Evolutionary conservation across 352 stramenopile species (phyloP).

Genomic region (Phytophthora macrochlamydospora): DNA sequence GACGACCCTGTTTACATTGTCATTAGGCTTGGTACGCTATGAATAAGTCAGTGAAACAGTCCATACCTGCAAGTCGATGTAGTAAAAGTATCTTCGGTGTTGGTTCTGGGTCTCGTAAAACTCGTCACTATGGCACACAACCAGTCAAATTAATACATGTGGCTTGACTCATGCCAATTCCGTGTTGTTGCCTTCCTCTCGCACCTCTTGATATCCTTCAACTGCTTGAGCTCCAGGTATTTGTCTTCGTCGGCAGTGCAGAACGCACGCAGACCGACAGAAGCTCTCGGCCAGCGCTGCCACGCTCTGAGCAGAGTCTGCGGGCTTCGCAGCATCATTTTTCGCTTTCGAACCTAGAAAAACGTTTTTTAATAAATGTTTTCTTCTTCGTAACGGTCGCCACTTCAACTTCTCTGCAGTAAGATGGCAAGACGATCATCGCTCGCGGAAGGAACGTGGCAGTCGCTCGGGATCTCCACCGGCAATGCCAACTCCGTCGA

Average conservation of each 20-base stretch:
- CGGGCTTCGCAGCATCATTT: background rate
- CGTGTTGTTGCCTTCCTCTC: background rate
- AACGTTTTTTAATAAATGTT: too few species aligned
- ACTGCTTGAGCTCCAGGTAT: conserved; percentile 77
- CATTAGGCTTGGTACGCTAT: background rate
- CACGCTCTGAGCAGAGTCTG: conserved; percentile 12
- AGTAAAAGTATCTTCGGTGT: conserved; percentile 82
- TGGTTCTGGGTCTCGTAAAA: conserved; percentile 78
- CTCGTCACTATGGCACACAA: conserved; percentile 42
- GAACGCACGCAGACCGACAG: conserved; percentile 13
- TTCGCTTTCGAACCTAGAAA: too few species aligned
- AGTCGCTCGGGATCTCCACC: conserved; percentile 9
- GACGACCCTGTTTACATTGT: conserved; percentile 44
- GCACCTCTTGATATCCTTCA: conserved; percentile 85
- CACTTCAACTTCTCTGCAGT: conserved; percentile 20
- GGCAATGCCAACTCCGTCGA: conserved; percentile 2
- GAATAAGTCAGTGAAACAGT: background rate
- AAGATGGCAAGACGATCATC: conserved; percentile 10
- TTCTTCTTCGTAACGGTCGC: conserved; percentile 1
- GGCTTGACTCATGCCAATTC: background rate
- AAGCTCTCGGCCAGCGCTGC: background rate
- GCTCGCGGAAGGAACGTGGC: conserved; percentile 9
- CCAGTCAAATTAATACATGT: background rate
- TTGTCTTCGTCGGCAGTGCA: conserved; percentile 60
- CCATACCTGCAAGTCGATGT: conserved; percentile 77